Evolutionary conservation across 2,329 filamentous ascomycete genomes (phyloP).

Genomic region (Ilyonectria mors-panacis): DNA sequence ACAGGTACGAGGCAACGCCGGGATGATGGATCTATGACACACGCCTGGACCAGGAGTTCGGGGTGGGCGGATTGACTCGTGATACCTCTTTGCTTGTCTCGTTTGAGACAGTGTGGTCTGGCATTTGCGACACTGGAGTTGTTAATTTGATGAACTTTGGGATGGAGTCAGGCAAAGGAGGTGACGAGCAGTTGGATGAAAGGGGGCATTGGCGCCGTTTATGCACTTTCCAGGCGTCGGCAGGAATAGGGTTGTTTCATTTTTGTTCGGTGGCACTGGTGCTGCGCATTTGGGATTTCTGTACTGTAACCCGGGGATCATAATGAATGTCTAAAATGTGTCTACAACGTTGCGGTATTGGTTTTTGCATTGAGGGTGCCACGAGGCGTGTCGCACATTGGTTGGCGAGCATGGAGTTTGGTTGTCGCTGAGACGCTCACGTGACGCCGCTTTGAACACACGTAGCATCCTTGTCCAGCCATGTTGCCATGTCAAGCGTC

Average conservation of each 20-base stretch:
- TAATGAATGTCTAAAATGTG: constrained; percentile 45
- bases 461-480: constrained; percentile 27
- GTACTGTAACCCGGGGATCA: constrained; percentile 41
- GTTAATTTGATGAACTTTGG: constrained; percentile 44
- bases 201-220: constrained; percentile 43
- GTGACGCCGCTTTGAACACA: constrained; percentile 34
- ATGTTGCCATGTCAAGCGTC: constrained; percentile 25
- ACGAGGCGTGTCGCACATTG: background rate
- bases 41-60: constrained; percentile 49
- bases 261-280: constrained; percentile 39
- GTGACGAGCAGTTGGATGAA: constrained; percentile 39
- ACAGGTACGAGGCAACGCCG: constrained; percentile 40
- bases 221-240: constrained; percentile 48
- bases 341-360: no score
- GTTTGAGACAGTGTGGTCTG: constrained; percentile 38
- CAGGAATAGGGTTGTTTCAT: constrained; percentile 42
- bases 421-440: constrained; percentile 25
- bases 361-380: background rate
- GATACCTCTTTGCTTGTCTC: constrained; percentile 44
- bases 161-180: constrained; percentile 44
- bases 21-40: constrained; percentile 39
- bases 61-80: constrained; percentile 39
- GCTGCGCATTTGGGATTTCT: constrained; percentile 42
- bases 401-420: background rate
- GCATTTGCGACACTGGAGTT: constrained; percentile 40